A percentile compares a stretch with the other conserved stretches of the same genome.
Conservation (phyloP, 2,329 filamentous ascomycete species). For the Apiospora koreana region DNA sequence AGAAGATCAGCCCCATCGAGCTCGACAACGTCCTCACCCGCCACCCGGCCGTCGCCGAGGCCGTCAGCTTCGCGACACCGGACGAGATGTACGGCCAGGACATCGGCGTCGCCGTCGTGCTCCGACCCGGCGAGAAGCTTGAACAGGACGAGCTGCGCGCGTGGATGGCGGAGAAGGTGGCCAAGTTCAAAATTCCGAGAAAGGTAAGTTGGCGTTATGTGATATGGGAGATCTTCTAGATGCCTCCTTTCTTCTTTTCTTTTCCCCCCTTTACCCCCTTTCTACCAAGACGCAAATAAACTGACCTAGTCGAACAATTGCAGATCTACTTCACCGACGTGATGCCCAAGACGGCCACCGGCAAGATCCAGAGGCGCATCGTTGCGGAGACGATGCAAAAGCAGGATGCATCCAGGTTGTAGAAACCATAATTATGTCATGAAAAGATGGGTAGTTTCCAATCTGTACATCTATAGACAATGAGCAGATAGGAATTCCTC, state of each 20-base stretch:
- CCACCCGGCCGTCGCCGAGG: constrained; percentile 72
- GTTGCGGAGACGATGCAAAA: constrained; percentile 86
- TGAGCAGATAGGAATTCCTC: neutral
- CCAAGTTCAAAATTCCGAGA: constrained; percentile 85
- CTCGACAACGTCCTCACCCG: constrained; percentile 80
- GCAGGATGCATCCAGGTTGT: constrained; percentile 60
- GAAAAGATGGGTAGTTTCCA: neutral
- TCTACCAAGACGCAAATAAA: neutral
- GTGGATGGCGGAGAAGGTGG: constrained; percentile 70
- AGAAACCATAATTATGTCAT: constrained; percentile 22
- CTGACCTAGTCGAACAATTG: neutral
- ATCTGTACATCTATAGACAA: neutral
- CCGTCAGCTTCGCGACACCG: constrained; percentile 80
- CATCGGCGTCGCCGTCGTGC: constrained; percentile 73
- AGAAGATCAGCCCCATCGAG: constrained; percentile 89
- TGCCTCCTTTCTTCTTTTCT: too few relatives aligned
- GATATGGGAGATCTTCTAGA: neutral
- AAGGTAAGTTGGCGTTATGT: constrained; percentile 54
- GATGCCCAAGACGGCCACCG: constrained; percentile 92
- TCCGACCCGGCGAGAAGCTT: constrained; percentile 63
- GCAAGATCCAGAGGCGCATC: constrained; percentile 83
- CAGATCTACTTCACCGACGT: constrained; percentile 78
- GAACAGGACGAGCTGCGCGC: constrained; percentile 61
- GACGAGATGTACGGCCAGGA: constrained; percentile 86
- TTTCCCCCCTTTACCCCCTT: neutral